These are phyloP conservation scores for Pseudomonodictys pantanalensis DNA, from an alignment of 495 filamentous ascomycete genomes.

Conservation along the genomic window DNA sequence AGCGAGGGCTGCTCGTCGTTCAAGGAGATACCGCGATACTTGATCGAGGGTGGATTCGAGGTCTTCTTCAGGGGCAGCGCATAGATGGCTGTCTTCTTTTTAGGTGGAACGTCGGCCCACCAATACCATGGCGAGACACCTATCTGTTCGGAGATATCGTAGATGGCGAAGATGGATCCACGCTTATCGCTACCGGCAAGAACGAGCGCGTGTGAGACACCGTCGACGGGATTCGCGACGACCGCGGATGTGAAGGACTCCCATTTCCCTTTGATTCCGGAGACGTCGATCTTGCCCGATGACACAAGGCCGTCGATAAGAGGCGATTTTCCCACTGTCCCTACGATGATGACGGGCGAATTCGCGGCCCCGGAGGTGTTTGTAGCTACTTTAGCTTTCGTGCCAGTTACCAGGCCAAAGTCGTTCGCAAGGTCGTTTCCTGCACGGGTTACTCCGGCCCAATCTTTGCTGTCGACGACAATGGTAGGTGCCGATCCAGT, in stretches of 20 bases:
- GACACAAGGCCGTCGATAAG: constrained; percentile 57
- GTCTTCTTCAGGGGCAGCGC: constrained; percentile 50
- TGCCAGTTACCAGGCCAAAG: constrained; percentile 28
- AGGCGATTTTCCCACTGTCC: constrained; percentile 62
- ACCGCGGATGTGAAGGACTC: constrained; percentile 63
- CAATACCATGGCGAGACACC: constrained; percentile 78
- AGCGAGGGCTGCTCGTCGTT: constrained; percentile 74
- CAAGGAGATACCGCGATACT: constrained; percentile 75
- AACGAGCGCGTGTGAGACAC: constrained; percentile 58
- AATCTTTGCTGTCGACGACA: constrained; percentile 29
- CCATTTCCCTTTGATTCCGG: constrained; percentile 60
- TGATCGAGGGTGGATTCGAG: constrained; percentile 62
- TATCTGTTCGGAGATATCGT: constrained; percentile 72
- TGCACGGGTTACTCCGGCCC: constrained; percentile 22
- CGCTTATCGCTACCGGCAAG: constrained; percentile 65
- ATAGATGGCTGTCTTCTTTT: constrained; percentile 55
- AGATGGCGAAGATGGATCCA: constrained; percentile 69
- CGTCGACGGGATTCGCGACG: constrained; percentile 56
- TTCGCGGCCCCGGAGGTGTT: constrained; percentile 5
- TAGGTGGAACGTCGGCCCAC: constrained; percentile 67
- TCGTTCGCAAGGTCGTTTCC: constrained; percentile 30
- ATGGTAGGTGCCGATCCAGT: constrained; percentile 26
- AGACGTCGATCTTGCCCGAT: constrained; percentile 55
- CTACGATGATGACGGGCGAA: constrained; percentile 56
- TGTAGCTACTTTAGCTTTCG: constrained; percentile 24